These are phyloP conservation scores for Stagonosporopsis cucurbitacearum DNA, from an alignment of 2,329 filamentous ascomycete species.

Conservation along the genomic window DNA sequence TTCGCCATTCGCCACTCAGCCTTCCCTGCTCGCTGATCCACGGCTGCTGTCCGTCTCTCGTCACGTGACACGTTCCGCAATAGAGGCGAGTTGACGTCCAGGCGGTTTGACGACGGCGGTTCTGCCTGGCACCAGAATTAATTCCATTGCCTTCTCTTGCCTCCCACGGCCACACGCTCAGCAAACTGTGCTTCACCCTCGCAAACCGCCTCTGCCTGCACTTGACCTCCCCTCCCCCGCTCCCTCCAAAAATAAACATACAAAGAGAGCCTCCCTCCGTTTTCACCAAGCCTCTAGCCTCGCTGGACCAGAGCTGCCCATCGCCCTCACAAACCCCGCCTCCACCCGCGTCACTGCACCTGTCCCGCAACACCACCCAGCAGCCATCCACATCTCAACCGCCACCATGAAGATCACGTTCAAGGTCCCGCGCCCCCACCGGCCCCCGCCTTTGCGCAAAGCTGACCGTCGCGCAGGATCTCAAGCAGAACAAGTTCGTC, in stretches of 20 bases:
- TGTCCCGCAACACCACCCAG: slow-evolving; percentile 18
- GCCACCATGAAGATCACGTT: slow-evolving; percentile 72
- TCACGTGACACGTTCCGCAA: slow-evolving; percentile 16
- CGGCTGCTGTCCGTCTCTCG: not conserved
- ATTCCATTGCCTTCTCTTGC: slow-evolving; percentile 32
- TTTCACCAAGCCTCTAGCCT: slow-evolving; percentile 9
- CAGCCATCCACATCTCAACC: slow-evolving; percentile 20
- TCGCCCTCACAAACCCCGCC: slow-evolving; percentile 35
- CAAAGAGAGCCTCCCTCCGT: too few relatives aligned
- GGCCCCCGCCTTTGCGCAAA: not conserved
- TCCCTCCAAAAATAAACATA: too few relatives aligned
- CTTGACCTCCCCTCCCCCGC: slow-evolving; percentile 1
- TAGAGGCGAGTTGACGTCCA: slow-evolving; percentile 8
- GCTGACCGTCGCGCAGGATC: slow-evolving; percentile 67
- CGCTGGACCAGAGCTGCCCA: slow-evolving; percentile 11
- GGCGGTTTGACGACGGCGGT: slow-evolving; percentile 13
- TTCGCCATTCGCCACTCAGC: too few relatives aligned
- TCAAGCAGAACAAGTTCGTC: slow-evolving; percentile 98
- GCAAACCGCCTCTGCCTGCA: not conserved
- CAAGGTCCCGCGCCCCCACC: slow-evolving; percentile 59
- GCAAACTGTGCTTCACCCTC: slow-evolving; percentile 1
- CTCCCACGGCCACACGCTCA: slow-evolving; percentile 7
- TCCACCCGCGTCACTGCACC: slow-evolving; percentile 30
- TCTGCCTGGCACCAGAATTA: slow-evolving; percentile 32
- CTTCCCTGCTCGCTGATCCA: too few relatives aligned